These are phyloP conservation scores for Seiridium cupressi DNA, from an alignment of 2,329 filamentous ascomycete species.

Conservation along the genomic window DNA sequence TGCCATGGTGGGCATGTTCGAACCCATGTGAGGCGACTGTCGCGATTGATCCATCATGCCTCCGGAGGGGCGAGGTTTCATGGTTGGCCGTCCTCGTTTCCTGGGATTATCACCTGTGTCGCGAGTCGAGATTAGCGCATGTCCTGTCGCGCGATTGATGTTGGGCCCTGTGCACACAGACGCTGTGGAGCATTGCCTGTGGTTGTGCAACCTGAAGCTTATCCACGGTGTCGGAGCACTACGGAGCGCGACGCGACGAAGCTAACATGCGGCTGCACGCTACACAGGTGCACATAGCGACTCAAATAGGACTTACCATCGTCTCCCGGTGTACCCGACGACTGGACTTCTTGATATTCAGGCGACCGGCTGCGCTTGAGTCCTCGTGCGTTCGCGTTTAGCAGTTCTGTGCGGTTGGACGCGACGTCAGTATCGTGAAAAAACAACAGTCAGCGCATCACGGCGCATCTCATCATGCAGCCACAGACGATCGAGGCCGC, in stretches of 20 bases:
- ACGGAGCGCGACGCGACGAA: conserved; percentile 6
- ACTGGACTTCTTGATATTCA: conserved; percentile 58
- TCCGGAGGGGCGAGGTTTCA: conserved; percentile 55
- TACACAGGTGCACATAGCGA: conserved; percentile 11
- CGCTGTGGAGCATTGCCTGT: conserved; percentile 1
- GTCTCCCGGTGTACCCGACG: conserved; percentile 60
- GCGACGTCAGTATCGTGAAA: not conserved
- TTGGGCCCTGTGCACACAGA: conserved; percentile 26
- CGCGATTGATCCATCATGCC: conserved; percentile 56
- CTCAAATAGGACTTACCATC: conserved; percentile 64
- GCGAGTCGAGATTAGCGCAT: conserved; percentile 27
- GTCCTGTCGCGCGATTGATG: conserved; percentile 17
- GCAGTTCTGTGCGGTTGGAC: conserved; percentile 40
- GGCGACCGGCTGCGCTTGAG: conserved; percentile 80
- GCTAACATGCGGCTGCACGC: conserved; percentile 7
- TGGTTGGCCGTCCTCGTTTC: conserved; percentile 58
- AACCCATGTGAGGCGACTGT: conserved; percentile 40
- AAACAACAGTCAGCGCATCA: not conserved
- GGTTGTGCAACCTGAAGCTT: conserved; percentile 9
- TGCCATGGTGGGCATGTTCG: conserved; percentile 30
- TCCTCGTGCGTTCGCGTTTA: conserved; percentile 60
- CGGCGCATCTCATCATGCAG: not conserved
- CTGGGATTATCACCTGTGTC: conserved; percentile 42
- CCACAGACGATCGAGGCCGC: not conserved
- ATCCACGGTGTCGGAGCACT: not conserved